These are phyloP conservation scores for Sonneratia alba DNA, from an alignment of 345 rosid genomes.

Conservation along the genomic window DNA sequence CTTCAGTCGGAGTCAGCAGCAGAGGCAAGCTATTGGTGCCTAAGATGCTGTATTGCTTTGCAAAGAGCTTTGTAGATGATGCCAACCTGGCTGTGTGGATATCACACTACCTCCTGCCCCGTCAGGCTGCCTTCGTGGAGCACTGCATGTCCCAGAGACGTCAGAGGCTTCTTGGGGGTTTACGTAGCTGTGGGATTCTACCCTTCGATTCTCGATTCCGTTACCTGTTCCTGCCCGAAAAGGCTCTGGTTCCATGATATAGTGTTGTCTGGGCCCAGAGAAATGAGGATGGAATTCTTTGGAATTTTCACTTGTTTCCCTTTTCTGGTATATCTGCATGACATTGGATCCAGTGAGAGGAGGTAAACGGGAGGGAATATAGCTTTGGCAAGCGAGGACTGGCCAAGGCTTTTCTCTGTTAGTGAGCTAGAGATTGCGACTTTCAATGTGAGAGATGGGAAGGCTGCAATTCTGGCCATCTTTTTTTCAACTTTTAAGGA, in stretches of 20 bases:
- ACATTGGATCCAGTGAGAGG: neutral
- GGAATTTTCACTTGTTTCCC: neutral
- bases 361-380: neutral
- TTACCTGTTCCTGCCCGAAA: constrained; percentile 40
- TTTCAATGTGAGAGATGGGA: neutral
- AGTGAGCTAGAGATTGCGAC: neutral
- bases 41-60: constrained; percentile 71
- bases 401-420: neutral
- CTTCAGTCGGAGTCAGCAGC: constrained; percentile 73
- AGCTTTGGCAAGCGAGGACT: neutral
- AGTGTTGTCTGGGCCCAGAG: neutral
- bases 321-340: too few relatives aligned
- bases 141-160: constrained; percentile 66
- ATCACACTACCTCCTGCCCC: constrained; percentile 65
- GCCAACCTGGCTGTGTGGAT: constrained; percentile 70
- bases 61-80: constrained; percentile 63
- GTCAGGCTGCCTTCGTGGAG: constrained; percentile 68
- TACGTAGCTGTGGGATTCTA: constrained; percentile 65
- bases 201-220: constrained; percentile 39
- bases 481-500: neutral
- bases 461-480: neutral
- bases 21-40: constrained; percentile 81
- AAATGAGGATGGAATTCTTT: neutral
- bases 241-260: constrained; percentile 14
- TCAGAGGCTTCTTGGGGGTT: constrained; percentile 48